Conservation (phyloP, 306 rosid species). For the Dryas octopetala region DNA sequence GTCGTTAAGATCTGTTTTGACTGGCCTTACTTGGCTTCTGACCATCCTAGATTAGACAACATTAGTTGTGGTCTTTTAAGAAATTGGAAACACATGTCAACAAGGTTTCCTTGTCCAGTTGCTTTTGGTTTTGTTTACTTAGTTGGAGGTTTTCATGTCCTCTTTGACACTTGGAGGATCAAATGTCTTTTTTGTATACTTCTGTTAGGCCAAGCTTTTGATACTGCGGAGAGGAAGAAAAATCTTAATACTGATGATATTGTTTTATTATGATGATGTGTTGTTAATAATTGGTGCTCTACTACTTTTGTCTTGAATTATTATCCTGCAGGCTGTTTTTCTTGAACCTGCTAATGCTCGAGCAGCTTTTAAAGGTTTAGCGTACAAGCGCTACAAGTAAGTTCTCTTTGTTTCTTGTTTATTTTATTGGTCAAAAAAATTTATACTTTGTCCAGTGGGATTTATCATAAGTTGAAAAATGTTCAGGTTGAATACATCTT, state of each 20-base stretch:
- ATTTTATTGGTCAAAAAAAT: background rate
- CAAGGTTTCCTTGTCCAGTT: background rate
- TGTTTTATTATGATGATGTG: background rate
- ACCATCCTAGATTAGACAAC: background rate
- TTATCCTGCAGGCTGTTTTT: slow-evolving; percentile 72
- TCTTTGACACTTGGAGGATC: slow-evolving; percentile 3
- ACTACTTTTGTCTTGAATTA: slow-evolving; percentile 26
- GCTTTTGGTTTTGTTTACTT: background rate
- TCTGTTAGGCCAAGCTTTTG: background rate
- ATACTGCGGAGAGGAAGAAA: slow-evolving; percentile 6
- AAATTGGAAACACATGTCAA: background rate
- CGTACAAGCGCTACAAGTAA: slow-evolving; percentile 86
- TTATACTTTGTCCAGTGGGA: background rate
- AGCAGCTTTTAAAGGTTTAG: slow-evolving; percentile 80
- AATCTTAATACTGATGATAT: background rate
- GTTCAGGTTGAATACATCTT: background rate
- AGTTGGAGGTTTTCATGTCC: background rate
- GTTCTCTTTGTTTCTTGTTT: slow-evolving; percentile 28
- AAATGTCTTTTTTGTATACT: background rate
- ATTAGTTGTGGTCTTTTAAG: background rate
- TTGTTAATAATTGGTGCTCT: background rate
- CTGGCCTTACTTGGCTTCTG: background rate
- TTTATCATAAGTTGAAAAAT: background rate
- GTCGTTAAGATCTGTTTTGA: background rate
- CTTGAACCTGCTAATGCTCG: slow-evolving; percentile 83